These are phyloP conservation scores for Leccinum huronense DNA, from an alignment of 1,284 basidiomycete genomes.

Conservation along the genomic window DNA sequence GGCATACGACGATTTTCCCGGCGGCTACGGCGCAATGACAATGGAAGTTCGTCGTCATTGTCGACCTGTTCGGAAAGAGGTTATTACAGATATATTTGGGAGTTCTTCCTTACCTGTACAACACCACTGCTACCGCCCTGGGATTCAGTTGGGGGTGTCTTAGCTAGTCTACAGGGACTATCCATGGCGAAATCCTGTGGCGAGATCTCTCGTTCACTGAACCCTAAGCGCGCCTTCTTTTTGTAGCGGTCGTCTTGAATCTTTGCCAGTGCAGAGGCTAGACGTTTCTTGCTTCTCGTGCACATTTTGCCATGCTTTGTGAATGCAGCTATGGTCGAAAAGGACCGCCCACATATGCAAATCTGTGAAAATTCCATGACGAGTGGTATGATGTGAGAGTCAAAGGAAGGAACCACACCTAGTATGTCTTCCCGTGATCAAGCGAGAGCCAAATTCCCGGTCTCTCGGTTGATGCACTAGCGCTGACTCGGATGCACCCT, in stretches of 20 bases:
- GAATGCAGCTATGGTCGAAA: neutral
- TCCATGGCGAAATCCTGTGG: neutral
- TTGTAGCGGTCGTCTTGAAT: neutral
- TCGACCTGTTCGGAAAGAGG: neutral
- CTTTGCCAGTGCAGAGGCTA: neutral
- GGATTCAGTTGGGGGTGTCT: neutral
- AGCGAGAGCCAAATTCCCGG: neutral
- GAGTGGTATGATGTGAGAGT: neutral
- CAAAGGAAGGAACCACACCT: neutral
- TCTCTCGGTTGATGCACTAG: neutral
- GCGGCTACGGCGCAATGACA: neutral
- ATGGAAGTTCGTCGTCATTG: neutral
- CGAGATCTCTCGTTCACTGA: neutral
- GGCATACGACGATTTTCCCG: neutral
- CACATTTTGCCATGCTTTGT: neutral
- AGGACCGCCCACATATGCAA: neutral
- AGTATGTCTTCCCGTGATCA: neutral
- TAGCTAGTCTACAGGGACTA: neutral
- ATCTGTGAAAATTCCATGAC: neutral
- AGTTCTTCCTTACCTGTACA: neutral
- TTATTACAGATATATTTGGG: neutral
- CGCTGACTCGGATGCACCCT: neutral
- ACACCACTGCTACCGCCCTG: neutral
- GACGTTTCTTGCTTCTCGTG: conserved; percentile 1
- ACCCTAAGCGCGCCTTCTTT: neutral